Conservation (phyloP, 2,329 filamentous ascomycete genomes). For the Aspergillus sp. region DNA sequence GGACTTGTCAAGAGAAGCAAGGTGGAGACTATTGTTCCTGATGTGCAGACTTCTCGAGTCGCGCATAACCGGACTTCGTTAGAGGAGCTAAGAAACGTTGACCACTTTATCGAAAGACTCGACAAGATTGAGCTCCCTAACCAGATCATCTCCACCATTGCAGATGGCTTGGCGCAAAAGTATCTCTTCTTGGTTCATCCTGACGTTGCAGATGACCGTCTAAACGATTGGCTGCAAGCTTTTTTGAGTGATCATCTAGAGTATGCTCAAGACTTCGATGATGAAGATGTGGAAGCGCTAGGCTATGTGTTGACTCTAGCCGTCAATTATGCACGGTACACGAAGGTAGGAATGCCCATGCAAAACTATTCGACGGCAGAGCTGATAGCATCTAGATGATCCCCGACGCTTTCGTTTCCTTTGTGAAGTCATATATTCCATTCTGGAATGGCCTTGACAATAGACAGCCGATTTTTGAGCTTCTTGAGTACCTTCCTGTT, state of each 20-base stretch:
- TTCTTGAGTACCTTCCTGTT: conserved; percentile 35
- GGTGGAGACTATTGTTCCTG: conserved; percentile 57
- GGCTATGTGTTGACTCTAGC: conserved; percentile 35
- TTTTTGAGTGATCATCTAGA: conserved; percentile 41
- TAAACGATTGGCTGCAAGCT: conserved; percentile 40
- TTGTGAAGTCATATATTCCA: conserved; percentile 53
- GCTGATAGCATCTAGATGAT: conserved; percentile 28
- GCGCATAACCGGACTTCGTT: conserved; percentile 60
- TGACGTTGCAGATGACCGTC: conserved; percentile 44
- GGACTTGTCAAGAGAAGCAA: conserved; percentile 52
- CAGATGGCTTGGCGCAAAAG: conserved; percentile 76
- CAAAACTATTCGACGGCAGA: background rate
- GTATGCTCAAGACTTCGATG: conserved; percentile 45
- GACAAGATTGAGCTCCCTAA: conserved; percentile 80
- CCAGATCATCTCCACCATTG: conserved; percentile 74
- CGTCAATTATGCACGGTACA: conserved; percentile 36
- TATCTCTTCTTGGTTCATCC: conserved; percentile 65
- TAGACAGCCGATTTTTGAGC: conserved; percentile 40
- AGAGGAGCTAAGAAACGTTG: conserved; percentile 74
- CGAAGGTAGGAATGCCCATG: conserved; percentile 32
- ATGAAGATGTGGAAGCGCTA: conserved; percentile 39
- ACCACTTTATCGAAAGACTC: conserved; percentile 68
- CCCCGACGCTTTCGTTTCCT: conserved; percentile 31
- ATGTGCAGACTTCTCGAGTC: conserved; percentile 72
- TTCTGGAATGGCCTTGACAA: conserved; percentile 64